Percentiles rank a stretch among this genome's conserved stretches.
These are phyloP conservation scores for Pseudonitzschia pungens DNA, from an alignment of 108 stramenopile species.

Conservation along the genomic window DNA sequence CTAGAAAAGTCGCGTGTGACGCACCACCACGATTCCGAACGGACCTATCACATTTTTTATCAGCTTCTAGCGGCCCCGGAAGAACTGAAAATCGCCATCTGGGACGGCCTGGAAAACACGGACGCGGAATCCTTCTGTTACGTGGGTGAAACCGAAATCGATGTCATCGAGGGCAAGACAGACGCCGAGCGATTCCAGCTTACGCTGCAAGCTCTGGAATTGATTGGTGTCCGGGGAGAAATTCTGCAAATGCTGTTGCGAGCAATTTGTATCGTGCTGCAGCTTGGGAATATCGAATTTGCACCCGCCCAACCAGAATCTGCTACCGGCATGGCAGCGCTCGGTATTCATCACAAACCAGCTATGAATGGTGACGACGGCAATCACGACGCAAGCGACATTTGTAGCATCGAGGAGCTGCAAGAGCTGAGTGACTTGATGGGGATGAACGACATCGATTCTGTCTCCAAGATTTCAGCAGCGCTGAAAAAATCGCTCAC, in stretches of 20 bases:
- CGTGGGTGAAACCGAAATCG: constrained; percentile 52
- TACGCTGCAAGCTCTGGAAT: constrained; percentile 68
- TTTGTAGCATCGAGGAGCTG: constrained; percentile 57
- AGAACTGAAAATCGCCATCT: constrained; percentile 59
- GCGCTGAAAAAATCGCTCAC: constrained; percentile 54
- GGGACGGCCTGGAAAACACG: constrained; percentile 73
- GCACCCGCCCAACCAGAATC: constrained; percentile 22
- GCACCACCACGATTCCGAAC: constrained; percentile 89
- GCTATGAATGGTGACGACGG: constrained; percentile 31
- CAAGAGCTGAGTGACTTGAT: constrained; percentile 66
- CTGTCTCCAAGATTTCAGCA: constrained; percentile 25
- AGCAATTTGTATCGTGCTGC: constrained; percentile 78
- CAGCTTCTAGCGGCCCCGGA: constrained; percentile 91
- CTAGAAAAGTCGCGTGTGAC: constrained; percentile 97
- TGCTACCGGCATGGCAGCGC: neutral
- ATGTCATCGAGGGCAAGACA: constrained; percentile 75
- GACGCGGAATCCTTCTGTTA: constrained; percentile 68
- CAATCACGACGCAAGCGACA: constrained; percentile 35
- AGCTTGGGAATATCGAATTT: constrained; percentile 87
- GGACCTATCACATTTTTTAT: constrained; percentile 99
- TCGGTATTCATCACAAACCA: constrained; percentile 13
- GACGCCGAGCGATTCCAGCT: constrained; percentile 83
- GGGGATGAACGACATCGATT: constrained; percentile 59
- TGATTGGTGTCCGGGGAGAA: constrained; percentile 74
- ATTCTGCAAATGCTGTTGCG: constrained; percentile 57